phyloP scores from a whole-genome alignment of 352 stramenopile species.

The Globisporangium rhizosaccharum region DNA sequence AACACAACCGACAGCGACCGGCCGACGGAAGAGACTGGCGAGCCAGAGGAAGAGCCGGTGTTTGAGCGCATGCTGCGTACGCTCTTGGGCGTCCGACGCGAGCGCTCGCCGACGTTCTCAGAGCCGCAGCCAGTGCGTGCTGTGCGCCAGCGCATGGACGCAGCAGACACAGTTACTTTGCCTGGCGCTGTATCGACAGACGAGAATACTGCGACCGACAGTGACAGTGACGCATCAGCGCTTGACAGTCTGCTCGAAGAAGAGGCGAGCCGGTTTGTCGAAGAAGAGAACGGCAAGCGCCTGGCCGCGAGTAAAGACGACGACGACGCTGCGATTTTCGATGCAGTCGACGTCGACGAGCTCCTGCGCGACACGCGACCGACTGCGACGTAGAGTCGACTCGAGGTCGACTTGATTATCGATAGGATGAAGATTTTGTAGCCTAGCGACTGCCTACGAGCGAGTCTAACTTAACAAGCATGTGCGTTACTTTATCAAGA shows the following conservation, averaged over 20 bases:
- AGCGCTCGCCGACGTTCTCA: conserved; percentile 18
- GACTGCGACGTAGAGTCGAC: not conserved
- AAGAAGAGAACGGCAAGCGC: conserved; percentile 42
- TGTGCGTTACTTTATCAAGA: too few relatives aligned
- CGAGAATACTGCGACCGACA: conserved; percentile 5
- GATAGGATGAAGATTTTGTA: too few relatives aligned
- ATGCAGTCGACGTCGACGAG: conserved; percentile 63
- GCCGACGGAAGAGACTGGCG: conserved; percentile 1
- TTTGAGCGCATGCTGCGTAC: conserved; percentile 17
- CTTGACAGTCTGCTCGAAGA: conserved; percentile 58
- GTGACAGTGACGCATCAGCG: conserved; percentile 17
- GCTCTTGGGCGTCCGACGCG: conserved; percentile 30
- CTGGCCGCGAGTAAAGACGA: not conserved
- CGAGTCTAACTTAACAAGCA: too few relatives aligned
- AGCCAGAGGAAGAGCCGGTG: conserved; percentile 20
- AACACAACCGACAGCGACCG: not conserved
- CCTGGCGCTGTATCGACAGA: conserved; percentile 12
- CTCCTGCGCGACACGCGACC: conserved; percentile 32
- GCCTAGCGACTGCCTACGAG: too few relatives aligned
- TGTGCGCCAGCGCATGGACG: conserved; percentile 52
- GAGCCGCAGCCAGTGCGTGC: conserved; percentile 23
- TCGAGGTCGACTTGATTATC: too few relatives aligned
- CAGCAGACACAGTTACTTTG: conserved; percentile 11
- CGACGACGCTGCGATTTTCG: conserved; percentile 35
- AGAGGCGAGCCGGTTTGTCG: conserved; percentile 50